Percentiles rank a stretch among this genome's conserved stretches.
Conservation (phyloP, 2,329 filamentous ascomycete species). For the Fusarium multiceps region DNA sequence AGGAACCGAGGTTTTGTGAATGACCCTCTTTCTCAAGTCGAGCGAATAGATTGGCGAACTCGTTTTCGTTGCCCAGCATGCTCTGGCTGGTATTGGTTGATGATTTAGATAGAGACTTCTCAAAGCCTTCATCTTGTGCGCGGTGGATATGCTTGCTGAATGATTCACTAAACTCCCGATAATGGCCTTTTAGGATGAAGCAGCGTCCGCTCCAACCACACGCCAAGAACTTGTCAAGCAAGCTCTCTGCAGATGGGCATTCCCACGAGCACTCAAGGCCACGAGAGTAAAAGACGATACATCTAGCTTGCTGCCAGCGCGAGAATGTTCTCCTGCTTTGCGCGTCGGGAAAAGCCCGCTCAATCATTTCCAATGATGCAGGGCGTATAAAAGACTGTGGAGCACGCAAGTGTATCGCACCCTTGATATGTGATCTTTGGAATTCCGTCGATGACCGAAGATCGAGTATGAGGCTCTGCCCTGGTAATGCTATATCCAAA, state of each 20-base stretch:
- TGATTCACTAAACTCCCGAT: constrained; percentile 64
- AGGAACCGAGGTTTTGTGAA: constrained; percentile 52
- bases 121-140: constrained; percentile 56
- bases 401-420: constrained; percentile 63
- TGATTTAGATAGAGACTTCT: constrained; percentile 45
- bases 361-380: constrained; percentile 63
- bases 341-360: constrained; percentile 62
- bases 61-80: constrained; percentile 48
- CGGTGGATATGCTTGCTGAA: constrained; percentile 63
- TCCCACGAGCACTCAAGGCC: constrained; percentile 62
- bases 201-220: constrained; percentile 63
- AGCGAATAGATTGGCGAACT: constrained; percentile 59
- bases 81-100: constrained; percentile 30
- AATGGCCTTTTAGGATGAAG: constrained; percentile 67
- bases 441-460: constrained; percentile 61
- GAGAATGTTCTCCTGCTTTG: constrained; percentile 59
- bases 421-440: constrained; percentile 62
- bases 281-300: constrained; percentile 65
- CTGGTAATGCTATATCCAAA: constrained; percentile 61
- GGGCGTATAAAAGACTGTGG: constrained; percentile 61
- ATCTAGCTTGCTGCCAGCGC: constrained; percentile 59
- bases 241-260: constrained; percentile 59
- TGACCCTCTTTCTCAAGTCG: constrained; percentile 58
- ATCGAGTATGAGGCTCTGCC: constrained; percentile 62
- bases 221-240: constrained; percentile 58